Evolutionary conservation across 345 rosid species (phyloP), one percentile per base, ranked within the genome.

Genomic region (Sisymbrium altissimum): DNA sequence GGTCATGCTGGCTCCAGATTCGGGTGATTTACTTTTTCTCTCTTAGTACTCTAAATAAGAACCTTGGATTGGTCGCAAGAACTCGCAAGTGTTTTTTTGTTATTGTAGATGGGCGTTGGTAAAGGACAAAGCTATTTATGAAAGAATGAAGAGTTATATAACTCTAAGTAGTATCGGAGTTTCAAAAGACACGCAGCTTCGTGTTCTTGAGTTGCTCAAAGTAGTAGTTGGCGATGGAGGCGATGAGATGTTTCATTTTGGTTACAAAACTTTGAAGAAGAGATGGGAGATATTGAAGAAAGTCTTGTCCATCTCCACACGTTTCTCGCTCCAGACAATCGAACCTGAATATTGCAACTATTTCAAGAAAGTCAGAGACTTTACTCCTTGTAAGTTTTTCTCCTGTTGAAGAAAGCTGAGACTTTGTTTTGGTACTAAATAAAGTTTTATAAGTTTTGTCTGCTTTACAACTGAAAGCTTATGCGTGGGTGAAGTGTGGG

Each of bases 401-500:
- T 18, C 12, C 6, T 50, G 0, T 3, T 27, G 14, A 50, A 6
- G 32, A 50, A 50, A 50, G 56, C 33, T 50, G 56, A 50, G 32
- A 23, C 32, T 6, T 50, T 23, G 15, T 7, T 50, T 50, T 50
- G 55, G 55, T 50, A 50, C 30, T 50, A 21, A 21, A 13, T 30
- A 19, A 19, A 52, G 13, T 13, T 25, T 6, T 33, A 29, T 29
- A 19, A 63, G 35, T 14, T 60, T 18, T 54, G 21, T 49, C 54
- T 54, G n/a, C 14, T 58, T 33, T 57, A 35, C 9, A 41, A 9
- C 18, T 41, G 64, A 66, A 83, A 89, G 93, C 93, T 72, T 92
- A 84, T 66, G 93, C 84, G 4, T 88, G 93, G 93, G 4, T 86
- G 71, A 89, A 78, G 73, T 91, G 96, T 64, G 90, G 85, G 73